Base-by-base conservation (phyloP, 495 filamentous ascomycete species). In the Aspergillus olivimuriae region DNA sequence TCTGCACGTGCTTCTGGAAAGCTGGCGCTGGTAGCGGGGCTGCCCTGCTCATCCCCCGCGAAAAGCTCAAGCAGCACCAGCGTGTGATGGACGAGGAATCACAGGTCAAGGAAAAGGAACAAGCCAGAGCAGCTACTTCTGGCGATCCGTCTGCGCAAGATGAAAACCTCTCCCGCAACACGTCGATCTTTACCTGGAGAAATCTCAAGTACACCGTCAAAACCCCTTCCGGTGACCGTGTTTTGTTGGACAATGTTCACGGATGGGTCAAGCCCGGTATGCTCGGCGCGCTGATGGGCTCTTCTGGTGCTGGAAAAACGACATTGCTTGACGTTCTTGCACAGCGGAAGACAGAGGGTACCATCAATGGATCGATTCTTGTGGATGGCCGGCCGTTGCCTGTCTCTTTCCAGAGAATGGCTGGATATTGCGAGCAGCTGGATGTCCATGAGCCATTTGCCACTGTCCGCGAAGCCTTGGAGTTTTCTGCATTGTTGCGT, bases 21-120 rank as follows among this genome's bases (percentile, higher is more conserved):
- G 54, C 57, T 12, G 51, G 57, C 0, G 44, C 53, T 0, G 67
- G 65, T 28, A 46, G 52, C 9, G 60, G 65, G 15, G 48, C 48
- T n/a, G 59, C 51, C 2, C 49, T 70, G 3, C 53, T 69, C 4
- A 70, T 70, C 34, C 67, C 67, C 4, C 65, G 67, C n/a, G 65
- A 70, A 34, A 58, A 52, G 10, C 48, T 66, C 15, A 31, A 46
- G n/a, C 38, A 41, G 17, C 53, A 53, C 8, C 44, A 48, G 0
- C 44, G 49, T 24, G 21, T 35, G 7, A 33, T 31, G 2, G 66
- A 68, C 22, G 66, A 68, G 32, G 66, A 68, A 39, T 47, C 59
- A 1, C 58, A 63, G 37, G 32, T 44, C 1, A 39, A 42, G 12
- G 58, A 61, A 30, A 28, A 28, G 11, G 24, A 28, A 28, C 24